Evolutionary conservation across 1,284 basidiomycete species (phyloP), one percentile per base, ranked within the genome.

Genomic region (Butyriboletus regius): DNA sequence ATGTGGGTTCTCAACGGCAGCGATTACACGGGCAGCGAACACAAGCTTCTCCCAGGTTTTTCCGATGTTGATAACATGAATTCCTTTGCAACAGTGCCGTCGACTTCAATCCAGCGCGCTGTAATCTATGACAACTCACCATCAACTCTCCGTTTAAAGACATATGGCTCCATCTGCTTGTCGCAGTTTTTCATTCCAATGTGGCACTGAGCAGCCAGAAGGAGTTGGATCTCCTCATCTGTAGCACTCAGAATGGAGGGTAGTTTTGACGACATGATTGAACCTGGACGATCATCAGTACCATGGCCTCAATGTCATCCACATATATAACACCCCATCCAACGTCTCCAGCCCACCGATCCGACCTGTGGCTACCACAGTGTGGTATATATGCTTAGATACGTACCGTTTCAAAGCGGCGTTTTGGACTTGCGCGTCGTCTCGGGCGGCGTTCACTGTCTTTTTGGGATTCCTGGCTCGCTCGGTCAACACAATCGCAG

Each of bases 11-110:
- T 98, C 94, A 63, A 98, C 85, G 52, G 90, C 84, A 60, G 91
- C 91, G 66, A 95, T 92, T 68, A 95, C 82, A 71, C 93, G 89
- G 56, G 92, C 93, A 55, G 93, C 92, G 63, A 95, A 79, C 58
- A 96, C 90, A 60, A 98, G 82, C 77, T 98, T 98, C 77, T 98
- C 93, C 95, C 94, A 98, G 61, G 95, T 98, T 84, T 98, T 98
- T 70, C 94, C 94, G 64, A 98, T 86, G 85, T 98, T 97, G 67
- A 98, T 75, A 67, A 98, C 77, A 77, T 98, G 87, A 74, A 98
- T 92, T 63, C 93, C 90, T 92, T 67, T 42, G 36, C 3, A 35
- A 49, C 37, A 33, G 13, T 35, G 20, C 38, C 38, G 43, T 46
- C 43, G 38, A 31, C 13, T 46, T 63, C 46, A 51, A 43, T 37